These are phyloP conservation scores for Puccinia triticina DNA, from an alignment of 1,284 basidiomycete genomes.

Conservation along the genomic window DNA sequence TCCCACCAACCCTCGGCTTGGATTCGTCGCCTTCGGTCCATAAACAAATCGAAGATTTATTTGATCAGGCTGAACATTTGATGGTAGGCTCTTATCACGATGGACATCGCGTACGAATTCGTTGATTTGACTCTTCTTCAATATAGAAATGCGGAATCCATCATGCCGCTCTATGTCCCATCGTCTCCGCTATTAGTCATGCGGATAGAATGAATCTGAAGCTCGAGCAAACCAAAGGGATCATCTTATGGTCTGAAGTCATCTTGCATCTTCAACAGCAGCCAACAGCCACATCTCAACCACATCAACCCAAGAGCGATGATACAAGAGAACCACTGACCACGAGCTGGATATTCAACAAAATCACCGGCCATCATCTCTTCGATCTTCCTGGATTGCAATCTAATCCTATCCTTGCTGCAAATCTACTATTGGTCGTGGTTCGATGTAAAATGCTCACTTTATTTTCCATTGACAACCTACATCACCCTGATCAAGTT, in stretches of 20 bases:
- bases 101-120: not conserved
- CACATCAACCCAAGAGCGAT: not conserved
- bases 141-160: slow-evolving; percentile 18
- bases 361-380: not conserved
- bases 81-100: slow-evolving; percentile 15
- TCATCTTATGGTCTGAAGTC: slow-evolving; percentile 31
- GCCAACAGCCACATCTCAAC: not conserved
- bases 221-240: slow-evolving; percentile 36
- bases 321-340: not conserved
- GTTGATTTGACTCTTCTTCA: not conserved
- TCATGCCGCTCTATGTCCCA: slow-evolving; percentile 34
- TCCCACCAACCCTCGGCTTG: not conserved
- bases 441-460: slow-evolving; percentile 10
- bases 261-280: slow-evolving; percentile 28
- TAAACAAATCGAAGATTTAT: slow-evolving; percentile 22
- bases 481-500: not conserved
- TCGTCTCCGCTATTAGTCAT: slow-evolving; percentile 31
- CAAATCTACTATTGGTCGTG: slow-evolving; percentile 5
- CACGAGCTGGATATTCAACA: slow-evolving; percentile 12
- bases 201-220: slow-evolving; percentile 39
- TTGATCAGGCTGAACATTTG: slow-evolving; percentile 18
- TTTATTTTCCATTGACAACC: not conserved
- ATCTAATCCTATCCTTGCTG: not conserved
- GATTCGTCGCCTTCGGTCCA: slow-evolving; percentile 28
- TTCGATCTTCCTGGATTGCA: slow-evolving; percentile 25